Percentiles rank a stretch among this genome's conserved stretches.
Evolutionary conservation across 2,329 filamentous ascomycete species (phyloP).

Genomic region (Nothopassalora personata): DNA sequence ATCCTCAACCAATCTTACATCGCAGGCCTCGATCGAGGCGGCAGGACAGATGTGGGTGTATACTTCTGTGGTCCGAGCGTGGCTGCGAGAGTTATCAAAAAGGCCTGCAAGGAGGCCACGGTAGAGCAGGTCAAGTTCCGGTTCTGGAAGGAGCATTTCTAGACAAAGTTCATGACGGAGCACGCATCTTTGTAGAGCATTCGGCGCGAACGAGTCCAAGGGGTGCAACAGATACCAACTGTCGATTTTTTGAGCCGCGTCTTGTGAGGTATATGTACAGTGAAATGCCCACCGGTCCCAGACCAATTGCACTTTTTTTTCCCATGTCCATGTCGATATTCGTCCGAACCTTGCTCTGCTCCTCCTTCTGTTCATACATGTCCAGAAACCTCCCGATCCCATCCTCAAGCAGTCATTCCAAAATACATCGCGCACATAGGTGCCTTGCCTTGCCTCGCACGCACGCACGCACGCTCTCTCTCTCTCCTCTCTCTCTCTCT

Average conservation of each 20-base stretch:
- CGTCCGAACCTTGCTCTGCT: neutral
- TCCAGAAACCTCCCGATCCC: neutral
- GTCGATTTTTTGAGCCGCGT: conserved; percentile 6
- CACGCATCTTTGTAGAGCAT: neutral
- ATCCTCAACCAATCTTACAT: conserved; percentile 83
- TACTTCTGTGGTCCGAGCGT: conserved; percentile 93
- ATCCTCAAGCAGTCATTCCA: neutral
- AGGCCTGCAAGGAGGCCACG: conserved; percentile 68
- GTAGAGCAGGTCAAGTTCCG: conserved; percentile 81
- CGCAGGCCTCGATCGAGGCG: conserved; percentile 63
- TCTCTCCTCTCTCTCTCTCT: too few relatives aligned
- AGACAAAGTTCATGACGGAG: neutral
- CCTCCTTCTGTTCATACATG: neutral
- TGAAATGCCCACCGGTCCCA: neutral
- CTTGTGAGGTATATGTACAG: conserved; percentile 8
- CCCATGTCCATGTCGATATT: too few relatives aligned
- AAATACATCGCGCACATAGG: neutral
- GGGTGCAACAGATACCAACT: conserved; percentile 4
- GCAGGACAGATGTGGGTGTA: conserved; percentile 80
- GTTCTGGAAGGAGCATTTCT: conserved; percentile 96
- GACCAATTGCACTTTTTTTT: neutral
- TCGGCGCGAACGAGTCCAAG: neutral
- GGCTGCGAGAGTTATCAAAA: conserved; percentile 75
- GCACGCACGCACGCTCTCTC: neutral
- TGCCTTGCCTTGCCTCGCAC: neutral